Conservation (phyloP, 495 filamentous ascomycete genomes). For the Podospora appendiculata region DNA sequence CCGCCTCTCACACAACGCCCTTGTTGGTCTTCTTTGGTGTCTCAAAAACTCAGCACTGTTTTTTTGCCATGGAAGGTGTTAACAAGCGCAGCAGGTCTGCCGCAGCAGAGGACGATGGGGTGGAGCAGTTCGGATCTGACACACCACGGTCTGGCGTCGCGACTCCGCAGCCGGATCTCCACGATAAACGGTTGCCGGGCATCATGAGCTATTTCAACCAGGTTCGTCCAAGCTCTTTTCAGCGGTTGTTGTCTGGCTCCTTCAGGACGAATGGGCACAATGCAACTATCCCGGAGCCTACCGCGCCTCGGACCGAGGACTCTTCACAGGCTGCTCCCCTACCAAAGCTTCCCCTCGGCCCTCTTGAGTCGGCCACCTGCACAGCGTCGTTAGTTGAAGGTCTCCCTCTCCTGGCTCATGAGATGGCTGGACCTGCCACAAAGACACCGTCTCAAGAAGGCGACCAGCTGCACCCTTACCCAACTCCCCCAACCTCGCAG, state of each 20-base stretch:
- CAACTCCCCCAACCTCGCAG: conserved; percentile 51
- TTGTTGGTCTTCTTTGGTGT: conserved; percentile 1
- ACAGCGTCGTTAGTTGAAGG: conserved; percentile 28
- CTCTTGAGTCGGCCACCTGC: conserved; percentile 11
- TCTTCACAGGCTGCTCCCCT: conserved; percentile 20
- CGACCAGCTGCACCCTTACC: conserved; percentile 38
- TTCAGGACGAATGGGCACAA: conserved; percentile 29
- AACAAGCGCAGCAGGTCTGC: conserved; percentile 41
- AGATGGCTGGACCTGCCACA: conserved; percentile 32
- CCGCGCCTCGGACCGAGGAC: conserved; percentile 26
- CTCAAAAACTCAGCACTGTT: not conserved
- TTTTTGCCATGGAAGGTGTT: conserved; percentile 29
- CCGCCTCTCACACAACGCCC: conserved; percentile 8
- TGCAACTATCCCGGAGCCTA: conserved; percentile 27
- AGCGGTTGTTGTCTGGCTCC: conserved; percentile 25
- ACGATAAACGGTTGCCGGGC: conserved; percentile 83
- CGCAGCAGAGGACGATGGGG: conserved; percentile 56
- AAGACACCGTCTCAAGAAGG: conserved; percentile 24
- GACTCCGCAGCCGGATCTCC: conserved; percentile 81
- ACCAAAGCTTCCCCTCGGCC: conserved; percentile 13
- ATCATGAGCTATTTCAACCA: conserved; percentile 94
- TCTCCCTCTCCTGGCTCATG: conserved; percentile 46
- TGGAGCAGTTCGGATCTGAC: conserved; percentile 72
- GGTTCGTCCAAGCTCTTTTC: conserved; percentile 70
- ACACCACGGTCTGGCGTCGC: conserved; percentile 78